Conservation (phyloP, 805 yeast genomes). For the Kuraishia capsulata region DNA sequence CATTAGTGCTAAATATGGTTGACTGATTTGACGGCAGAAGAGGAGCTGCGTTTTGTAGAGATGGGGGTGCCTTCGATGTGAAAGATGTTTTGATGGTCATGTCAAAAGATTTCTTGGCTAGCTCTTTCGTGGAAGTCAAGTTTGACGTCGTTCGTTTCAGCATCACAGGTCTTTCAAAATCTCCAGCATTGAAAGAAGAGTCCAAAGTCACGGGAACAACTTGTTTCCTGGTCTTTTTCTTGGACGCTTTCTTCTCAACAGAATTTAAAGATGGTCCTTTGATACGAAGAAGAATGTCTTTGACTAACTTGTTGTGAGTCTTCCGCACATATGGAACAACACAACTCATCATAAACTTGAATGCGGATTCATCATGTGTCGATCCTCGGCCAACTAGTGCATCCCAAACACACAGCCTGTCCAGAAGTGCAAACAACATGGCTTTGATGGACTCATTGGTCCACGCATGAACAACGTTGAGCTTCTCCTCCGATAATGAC, state of each 20-base stretch:
- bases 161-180: constrained; percentile 7
- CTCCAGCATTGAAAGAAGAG: not conserved
- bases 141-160: constrained; percentile 16
- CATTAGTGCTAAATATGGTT: not conserved
- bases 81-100: constrained; percentile 18
- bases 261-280: constrained; percentile 14
- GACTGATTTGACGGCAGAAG: not conserved
- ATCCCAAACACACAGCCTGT: constrained; percentile 22
- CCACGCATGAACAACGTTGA: not conserved
- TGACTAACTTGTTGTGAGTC: constrained; percentile 14
- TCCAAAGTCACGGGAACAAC: not conserved
- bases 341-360: constrained; percentile 15
- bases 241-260: constrained; percentile 4
- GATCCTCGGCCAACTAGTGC: constrained; percentile 18
- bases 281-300: constrained; percentile 16
- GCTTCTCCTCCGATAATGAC: not conserved
- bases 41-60: not conserved
- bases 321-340: constrained; percentile 21
- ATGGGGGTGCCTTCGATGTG: not conserved
- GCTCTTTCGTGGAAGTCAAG: constrained; percentile 10
- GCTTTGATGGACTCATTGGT: not conserved
- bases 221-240: constrained; percentile 1
- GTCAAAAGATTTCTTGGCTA: constrained; percentile 22
- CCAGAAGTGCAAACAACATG: constrained; percentile 11
- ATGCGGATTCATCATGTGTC: constrained; percentile 17